Evolutionary conservation across 306 rosid species (phyloP).

Genomic region (Fragaria ananassa): DNA sequence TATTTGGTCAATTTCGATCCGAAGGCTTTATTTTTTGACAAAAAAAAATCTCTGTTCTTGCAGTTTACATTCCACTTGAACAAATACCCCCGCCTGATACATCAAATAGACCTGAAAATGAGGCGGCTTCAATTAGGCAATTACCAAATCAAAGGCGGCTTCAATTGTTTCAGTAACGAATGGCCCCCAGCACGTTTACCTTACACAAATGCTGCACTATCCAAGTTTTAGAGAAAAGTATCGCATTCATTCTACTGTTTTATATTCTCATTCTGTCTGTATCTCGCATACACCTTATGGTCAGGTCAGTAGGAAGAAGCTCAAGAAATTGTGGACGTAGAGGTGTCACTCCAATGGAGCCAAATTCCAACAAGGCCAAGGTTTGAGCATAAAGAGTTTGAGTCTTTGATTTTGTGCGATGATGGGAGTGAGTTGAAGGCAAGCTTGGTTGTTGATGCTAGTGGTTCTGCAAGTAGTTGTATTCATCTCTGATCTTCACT

Average conservation of each 20-base stretch:
- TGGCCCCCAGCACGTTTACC: background rate
- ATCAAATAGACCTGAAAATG: background rate
- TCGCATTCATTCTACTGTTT: background rate
- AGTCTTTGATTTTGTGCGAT: constrained; percentile 52
- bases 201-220: background rate
- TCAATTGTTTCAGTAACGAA: background rate
- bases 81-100: background rate
- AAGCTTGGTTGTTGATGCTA: constrained; percentile 73
- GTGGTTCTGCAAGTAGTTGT: constrained; percentile 61
- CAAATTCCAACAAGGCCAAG: constrained; percentile 60
- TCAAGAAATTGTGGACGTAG: constrained; percentile 45
- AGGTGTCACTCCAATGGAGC: constrained; percentile 59
- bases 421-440: constrained; percentile 58
- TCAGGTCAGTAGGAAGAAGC: constrained; percentile 55
- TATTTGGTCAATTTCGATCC: background rate
- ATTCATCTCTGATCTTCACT: constrained; percentile 22
- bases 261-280: constrained; percentile 12
- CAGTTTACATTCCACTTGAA: background rate
- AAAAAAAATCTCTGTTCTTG: background rate
- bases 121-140: background rate
- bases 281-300: constrained; percentile 32
- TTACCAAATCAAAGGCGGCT: background rate
- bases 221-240: background rate
- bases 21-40: background rate
- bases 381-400: constrained; percentile 56